Base-by-base conservation (phyloP, 2,329 filamentous ascomycete species). In the Colletotrichum simmondsii region DNA sequence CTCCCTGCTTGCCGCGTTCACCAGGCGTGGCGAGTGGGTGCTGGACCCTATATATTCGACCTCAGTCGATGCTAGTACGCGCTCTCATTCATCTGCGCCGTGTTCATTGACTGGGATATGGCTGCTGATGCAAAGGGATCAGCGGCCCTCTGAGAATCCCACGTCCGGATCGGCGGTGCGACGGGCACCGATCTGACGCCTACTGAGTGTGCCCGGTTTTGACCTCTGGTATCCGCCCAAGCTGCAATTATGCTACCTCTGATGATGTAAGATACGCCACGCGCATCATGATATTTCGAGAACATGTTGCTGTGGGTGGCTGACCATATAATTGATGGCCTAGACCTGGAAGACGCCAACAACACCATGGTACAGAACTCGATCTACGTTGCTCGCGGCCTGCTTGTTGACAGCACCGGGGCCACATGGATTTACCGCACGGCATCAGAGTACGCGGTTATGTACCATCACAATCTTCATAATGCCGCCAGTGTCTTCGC, bases 161-260 rank as follows among this genome's bases (percentile, higher is more conserved):
- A 96, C 81, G 87, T 93, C 80, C 91, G 93, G 74, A 87, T 95
- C 71, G 93, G 92, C 75, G 93, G 94, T 28, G 89, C 89, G 22
- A 93, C 32, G 10, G 93, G 93, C 37, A 92, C 92, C 14, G 82
- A 90, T 57, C 86, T 95, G 6, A 90, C 91, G 77, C 87, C 87
- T 26, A 85, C 88, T 77, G 88, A 85, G 88, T 85, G 24, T 94
- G 92, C 70, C 88, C 88, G 4, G 82, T 83, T 42, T 77, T 82
- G 4, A 74, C 52, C 22, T 83, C 81, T 12, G 83, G 81, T 4
- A 85, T 88, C 72, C 88, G 90, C 56, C 73, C 84, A 2, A 82
- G 86, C 5, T 94, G 92, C 78, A 85, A 88, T 2, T 92, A 88
- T 19, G 90, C 89, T 4, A 91, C 90, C 90, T 77, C 65, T 88